Base-by-base conservation (phyloP, 192 early-diverging fungal species). In the Coemansia sp. region DNA sequence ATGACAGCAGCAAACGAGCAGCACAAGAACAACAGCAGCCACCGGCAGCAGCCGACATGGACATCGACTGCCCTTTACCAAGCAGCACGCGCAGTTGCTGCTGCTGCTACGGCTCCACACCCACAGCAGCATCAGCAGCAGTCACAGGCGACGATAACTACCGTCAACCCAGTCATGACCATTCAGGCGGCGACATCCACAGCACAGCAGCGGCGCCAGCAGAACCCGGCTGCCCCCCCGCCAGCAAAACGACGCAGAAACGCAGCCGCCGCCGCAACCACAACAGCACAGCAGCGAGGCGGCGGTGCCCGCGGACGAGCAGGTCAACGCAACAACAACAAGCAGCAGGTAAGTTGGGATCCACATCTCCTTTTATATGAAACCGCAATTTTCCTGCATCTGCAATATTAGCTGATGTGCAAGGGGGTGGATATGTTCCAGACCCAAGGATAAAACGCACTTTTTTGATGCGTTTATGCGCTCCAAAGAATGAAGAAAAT, bases 11-110 rank as follows among this genome's bases (percentile, higher is more conserved):
- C 63, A 45, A 36, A 63, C 59, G 55, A 59, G 27, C 69, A 59
- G 23, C 53, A 38, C 9, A 60, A 50, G 47, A 23, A 23, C 44
- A 22, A 45, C 20, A 6, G 15, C 47, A 19, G 22, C 8, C 54
- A 65, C 7, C 62, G 60, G 37, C 70, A 61, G 33, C 63, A 38
- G 19, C 52, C 19, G 47, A 65, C 68, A 31, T 79, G 76, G 76
- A 58, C 64, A 6, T 67, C 76, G 1, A 19, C 64, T 6, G 76
- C 61, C 19, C 67, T 79, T 14, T 79, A 79, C 53, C 76, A 79
- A 53, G 71, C 76, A 8, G 67, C 76, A 37, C 70, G 76, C 20
- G 76, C 76, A 2, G 75, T 72, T 30, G 75, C 70, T 22, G 75
- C 62, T 19, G 75, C 70, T 48, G 62, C 36, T 3, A 37, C 50